phyloP scores from a whole-genome alignment of 2,329 filamentous ascomycete genomes.

The Ceratocystis ficicola region DNA sequence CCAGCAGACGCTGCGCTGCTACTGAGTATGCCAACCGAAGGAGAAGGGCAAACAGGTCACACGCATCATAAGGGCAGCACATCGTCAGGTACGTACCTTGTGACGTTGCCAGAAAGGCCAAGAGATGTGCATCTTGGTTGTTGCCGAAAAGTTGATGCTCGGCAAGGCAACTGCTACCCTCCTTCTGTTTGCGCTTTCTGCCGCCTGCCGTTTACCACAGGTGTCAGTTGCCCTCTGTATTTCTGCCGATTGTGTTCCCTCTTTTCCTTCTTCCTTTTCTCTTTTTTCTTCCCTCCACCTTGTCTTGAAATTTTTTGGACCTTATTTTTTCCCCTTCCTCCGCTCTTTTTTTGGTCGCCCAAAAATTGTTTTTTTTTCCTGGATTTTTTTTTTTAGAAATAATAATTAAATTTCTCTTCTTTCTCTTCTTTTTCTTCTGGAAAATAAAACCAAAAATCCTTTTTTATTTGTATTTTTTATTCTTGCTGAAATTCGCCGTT shows the following conservation, averaged over 20 bases:
- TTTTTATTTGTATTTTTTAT: background rate
- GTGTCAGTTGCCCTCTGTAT: background rate
- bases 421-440: background rate
- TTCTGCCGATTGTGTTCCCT: conserved; percentile 2
- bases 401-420: background rate
- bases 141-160: background rate
- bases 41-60: too few relatives aligned
- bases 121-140: background rate
- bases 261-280: background rate
- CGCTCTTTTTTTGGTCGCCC: conserved; percentile 1
- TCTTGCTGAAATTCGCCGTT: background rate
- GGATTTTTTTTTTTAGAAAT: conserved; percentile 1
- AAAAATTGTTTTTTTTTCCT: conserved; percentile 1
- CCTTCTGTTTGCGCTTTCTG: background rate
- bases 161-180: background rate
- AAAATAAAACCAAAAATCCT: background rate
- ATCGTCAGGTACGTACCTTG: too few relatives aligned
- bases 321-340: conserved; percentile 10
- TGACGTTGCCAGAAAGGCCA: background rate
- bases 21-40: too few relatives aligned
- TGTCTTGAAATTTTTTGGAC: background rate
- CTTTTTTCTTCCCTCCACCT: background rate
- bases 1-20: too few relatives aligned
- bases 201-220: background rate
- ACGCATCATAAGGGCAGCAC: too few relatives aligned